A percentile compares a stretch with the other conserved stretches of the same genome.
Evolutionary conservation across 768 basidiomycete species (phyloP).

Genomic region (Porphyrellus cyaneotinctus): DNA sequence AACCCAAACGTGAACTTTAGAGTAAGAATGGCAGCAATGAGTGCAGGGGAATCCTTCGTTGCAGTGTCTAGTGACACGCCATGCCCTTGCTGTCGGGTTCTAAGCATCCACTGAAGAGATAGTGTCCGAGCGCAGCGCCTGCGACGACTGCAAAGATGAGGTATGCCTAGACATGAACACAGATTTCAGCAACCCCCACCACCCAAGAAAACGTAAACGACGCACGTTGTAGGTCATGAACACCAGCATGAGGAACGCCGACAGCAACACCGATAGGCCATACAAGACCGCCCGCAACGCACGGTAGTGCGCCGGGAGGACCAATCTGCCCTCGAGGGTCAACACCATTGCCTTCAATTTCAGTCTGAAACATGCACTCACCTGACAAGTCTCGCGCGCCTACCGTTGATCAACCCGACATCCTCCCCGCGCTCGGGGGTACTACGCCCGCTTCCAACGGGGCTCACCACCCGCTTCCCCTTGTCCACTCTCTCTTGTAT

Average conservation of each 20-base stretch:
- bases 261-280: conserved; percentile 70
- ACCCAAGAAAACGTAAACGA: conserved; percentile 3
- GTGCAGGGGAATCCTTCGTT: not conserved
- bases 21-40: not conserved
- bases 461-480: conserved; percentile 45
- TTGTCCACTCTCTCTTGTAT: conserved; percentile 49
- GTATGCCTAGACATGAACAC: conserved; percentile 55
- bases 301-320: conserved; percentile 34
- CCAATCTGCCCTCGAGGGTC: not conserved
- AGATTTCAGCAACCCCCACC: not conserved
- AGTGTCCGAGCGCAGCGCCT: conserved; percentile 83
- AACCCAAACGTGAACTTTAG: not conserved
- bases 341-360: not conserved
- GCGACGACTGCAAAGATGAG: conserved; percentile 77
- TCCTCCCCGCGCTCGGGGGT: conserved; percentile 49
- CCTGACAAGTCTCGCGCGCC: conserved; percentile 16
- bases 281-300: conserved; percentile 65
- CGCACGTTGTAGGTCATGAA: conserved; percentile 97
- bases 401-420: conserved; percentile 49
- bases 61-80: conserved; percentile 65
- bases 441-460: conserved; percentile 35
- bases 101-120: conserved; percentile 63
- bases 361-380: not conserved
- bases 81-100: conserved; percentile 68
- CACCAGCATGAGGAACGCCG: conserved; percentile 91